Evolutionary conservation across 768 basidiomycete genomes (phyloP).

Genomic region (Agrocybe praecox): DNA sequence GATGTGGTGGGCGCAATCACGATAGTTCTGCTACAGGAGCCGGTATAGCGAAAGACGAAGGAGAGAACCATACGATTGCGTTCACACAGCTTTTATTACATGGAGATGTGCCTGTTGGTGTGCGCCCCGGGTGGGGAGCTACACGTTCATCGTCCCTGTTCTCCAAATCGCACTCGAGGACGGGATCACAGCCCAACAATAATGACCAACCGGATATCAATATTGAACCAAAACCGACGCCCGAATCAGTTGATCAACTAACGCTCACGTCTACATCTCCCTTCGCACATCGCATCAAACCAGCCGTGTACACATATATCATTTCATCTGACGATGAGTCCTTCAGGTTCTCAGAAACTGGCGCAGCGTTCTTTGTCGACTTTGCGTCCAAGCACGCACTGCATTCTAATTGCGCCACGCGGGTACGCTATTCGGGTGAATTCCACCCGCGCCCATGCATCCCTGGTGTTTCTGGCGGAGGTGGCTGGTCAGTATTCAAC

Average conservation of each 20-base stretch:
- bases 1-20: conserved; percentile 26
- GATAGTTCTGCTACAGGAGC: neutral
- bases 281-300: conserved; percentile 59
- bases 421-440: conserved; percentile 76
- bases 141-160: neutral
- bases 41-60: neutral
- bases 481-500: conserved; percentile 66
- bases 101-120: conserved; percentile 31
- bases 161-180: neutral
- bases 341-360: conserved; percentile 84
- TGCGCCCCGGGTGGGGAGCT: neutral
- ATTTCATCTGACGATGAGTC: conserved; percentile 76
- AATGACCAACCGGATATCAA: neutral
- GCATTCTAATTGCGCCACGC: conserved; percentile 70
- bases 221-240: neutral
- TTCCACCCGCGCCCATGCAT: conserved; percentile 67
- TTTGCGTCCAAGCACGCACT: conserved; percentile 87
- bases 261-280: neutral
- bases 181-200: too few relatives aligned
- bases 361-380: conserved; percentile 85
- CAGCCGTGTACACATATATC: conserved; percentile 86
- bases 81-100: conserved; percentile 50
- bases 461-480: conserved; percentile 25
- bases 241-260: neutral
- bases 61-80: conserved; percentile 40